Percentiles rank a stretch among this genome's conserved stretches.
phyloP scores from a whole-genome alignment of 768 basidiomycete species.

The Auriscalpium vulgare region DNA sequence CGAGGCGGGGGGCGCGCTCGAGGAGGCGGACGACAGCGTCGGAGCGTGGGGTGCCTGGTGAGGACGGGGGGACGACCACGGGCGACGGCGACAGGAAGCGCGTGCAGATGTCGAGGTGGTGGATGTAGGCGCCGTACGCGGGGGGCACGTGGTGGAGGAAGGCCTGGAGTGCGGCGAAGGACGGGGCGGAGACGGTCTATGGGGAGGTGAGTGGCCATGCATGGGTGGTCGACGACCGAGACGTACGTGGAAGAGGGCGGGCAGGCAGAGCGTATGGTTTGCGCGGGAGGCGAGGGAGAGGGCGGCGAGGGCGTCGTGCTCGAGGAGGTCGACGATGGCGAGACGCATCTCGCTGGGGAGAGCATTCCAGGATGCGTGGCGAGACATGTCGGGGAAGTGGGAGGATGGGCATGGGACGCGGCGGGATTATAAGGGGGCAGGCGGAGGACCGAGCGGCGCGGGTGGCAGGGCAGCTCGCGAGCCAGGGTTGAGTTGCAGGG shows the following conservation, averaged over 20 bases:
- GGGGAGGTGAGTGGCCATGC: neutral
- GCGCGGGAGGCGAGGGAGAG: slow-evolving; percentile 5
- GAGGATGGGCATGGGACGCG: neutral
- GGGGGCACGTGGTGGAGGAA: slow-evolving; percentile 12
- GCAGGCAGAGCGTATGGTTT: slow-evolving; percentile 6
- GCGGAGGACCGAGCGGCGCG: neutral
- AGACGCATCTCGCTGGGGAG: slow-evolving; percentile 14
- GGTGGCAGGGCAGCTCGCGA: neutral
- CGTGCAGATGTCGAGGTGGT: slow-evolving; percentile 10
- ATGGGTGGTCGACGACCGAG: neutral
- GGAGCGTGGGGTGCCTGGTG: slow-evolving; percentile 1
- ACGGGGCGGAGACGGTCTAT: slow-evolving; percentile 9
- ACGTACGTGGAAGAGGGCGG: slow-evolving; percentile 10
- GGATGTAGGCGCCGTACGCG: slow-evolving; percentile 8
- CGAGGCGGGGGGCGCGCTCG: slow-evolving; percentile 4
- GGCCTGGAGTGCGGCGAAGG: slow-evolving; percentile 7
- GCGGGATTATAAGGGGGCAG: neutral
- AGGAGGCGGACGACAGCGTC: slow-evolving; percentile 7
- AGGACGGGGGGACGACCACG: neutral
- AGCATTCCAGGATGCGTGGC: slow-evolving; percentile 1
- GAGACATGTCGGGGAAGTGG: neutral
- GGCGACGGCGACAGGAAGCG: neutral
- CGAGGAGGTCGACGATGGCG: slow-evolving; percentile 11
- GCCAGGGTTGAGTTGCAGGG: neutral
- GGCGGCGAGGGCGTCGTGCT: slow-evolving; percentile 6